These are phyloP conservation scores for Talaromyces sp. DNA, from an alignment of 2,329 filamentous ascomycete species.

Conservation along the genomic window DNA sequence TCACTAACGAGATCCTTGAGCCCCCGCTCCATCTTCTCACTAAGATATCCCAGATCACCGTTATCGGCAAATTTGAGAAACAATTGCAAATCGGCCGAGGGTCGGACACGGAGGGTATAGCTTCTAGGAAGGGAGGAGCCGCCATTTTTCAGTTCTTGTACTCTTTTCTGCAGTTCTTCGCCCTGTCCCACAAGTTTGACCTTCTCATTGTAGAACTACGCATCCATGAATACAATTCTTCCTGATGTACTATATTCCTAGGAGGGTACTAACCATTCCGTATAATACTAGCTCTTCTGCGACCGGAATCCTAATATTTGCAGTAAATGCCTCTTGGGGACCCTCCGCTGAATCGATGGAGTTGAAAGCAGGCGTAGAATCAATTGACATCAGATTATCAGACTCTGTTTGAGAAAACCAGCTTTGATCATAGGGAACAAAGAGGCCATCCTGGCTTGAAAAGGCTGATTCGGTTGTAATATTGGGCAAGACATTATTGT, in stretches of 20 bases:
- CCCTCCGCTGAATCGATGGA: background rate
- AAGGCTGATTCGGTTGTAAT: background rate
- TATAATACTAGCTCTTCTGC: background rate
- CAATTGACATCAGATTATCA: background rate
- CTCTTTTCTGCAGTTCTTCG: background rate
- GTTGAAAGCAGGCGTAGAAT: background rate
- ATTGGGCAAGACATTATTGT: background rate
- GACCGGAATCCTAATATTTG: background rate
- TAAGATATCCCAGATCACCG: background rate
- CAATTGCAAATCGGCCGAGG: background rate
- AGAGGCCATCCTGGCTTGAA: background rate
- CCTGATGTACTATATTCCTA: background rate
- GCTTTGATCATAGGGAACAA: background rate
- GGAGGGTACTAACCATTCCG: background rate
- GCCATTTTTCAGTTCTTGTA: background rate
- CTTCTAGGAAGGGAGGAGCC: background rate
- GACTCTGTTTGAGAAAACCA: background rate
- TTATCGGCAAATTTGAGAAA: conserved; percentile 4
- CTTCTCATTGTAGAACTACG: conserved; percentile 7
- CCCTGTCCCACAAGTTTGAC: conserved; percentile 7
- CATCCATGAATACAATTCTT: background rate
- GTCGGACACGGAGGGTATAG: background rate
- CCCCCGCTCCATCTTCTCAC: background rate
- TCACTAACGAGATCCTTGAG: background rate
- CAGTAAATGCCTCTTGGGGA: background rate